Percentiles rank a stretch among this genome's conserved stretches.
phyloP scores from a whole-genome alignment of 805 yeast species.

The Candida golubevii region DNA sequence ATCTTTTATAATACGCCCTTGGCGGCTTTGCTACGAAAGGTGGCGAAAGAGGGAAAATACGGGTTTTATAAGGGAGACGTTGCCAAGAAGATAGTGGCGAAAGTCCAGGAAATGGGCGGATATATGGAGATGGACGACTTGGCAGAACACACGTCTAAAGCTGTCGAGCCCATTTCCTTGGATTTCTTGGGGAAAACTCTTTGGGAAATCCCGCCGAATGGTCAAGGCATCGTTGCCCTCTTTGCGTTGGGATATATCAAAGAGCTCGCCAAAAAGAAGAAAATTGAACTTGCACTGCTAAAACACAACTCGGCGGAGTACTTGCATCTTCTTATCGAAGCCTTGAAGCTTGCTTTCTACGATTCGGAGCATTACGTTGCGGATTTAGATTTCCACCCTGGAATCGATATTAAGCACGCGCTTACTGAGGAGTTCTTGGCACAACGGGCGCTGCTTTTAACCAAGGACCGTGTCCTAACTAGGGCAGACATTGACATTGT shows the following conservation, averaged over 20 bases:
- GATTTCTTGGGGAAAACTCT: constrained; percentile 49
- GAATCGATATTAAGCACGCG: constrained; percentile 37
- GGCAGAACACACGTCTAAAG: constrained; percentile 50
- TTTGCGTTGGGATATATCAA: constrained; percentile 64
- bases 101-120: constrained; percentile 51
- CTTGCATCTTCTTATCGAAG: constrained; percentile 64
- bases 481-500: constrained; percentile 14
- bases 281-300: constrained; percentile 37
- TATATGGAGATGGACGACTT: constrained; percentile 55
- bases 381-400: constrained; percentile 46
- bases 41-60: constrained; percentile 55
- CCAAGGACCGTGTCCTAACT: constrained; percentile 6
- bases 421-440: constrained; percentile 26
- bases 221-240: constrained; percentile 75
- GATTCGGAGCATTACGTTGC: constrained; percentile 73
- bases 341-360: constrained; percentile 66
- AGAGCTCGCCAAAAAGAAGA: constrained; percentile 45
- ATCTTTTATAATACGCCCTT: constrained; percentile 46
- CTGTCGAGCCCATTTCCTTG: constrained; percentile 59
- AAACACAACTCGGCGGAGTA: constrained; percentile 69
- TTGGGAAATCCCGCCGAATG: constrained; percentile 85
- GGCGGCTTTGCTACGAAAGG: constrained; percentile 48
- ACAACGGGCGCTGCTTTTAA: constrained; percentile 7
- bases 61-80: constrained; percentile 71
- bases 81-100: constrained; percentile 60